phyloP scores from a whole-genome alignment of 2,329 filamentous ascomycete species.

The Ascochyta clinopodiicola region DNA sequence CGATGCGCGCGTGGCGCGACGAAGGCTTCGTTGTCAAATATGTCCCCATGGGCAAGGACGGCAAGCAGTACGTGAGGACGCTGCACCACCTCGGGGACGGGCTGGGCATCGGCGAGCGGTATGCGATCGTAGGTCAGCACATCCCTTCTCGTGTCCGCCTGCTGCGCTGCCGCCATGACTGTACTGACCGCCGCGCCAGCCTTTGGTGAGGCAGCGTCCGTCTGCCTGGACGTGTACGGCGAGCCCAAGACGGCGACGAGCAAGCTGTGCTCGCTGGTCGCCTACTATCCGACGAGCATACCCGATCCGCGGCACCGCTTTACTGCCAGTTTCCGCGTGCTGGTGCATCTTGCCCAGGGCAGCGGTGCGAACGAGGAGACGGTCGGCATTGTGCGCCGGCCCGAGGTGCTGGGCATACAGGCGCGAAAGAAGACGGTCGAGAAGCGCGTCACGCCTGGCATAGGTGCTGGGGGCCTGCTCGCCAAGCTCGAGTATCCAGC shows the following conservation, averaged over 20 bases:
- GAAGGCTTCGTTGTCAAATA: constrained; percentile 68
- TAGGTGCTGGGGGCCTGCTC: constrained; percentile 56
- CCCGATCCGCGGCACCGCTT: constrained; percentile 58
- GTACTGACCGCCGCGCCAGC: constrained; percentile 51
- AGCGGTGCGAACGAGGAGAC: constrained; percentile 45
- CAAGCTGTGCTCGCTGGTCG: constrained; percentile 65
- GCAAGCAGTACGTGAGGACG: constrained; percentile 54
- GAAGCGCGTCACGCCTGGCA: constrained; percentile 58
- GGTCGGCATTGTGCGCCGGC: constrained; percentile 57
- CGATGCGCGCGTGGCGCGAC: constrained; percentile 61
- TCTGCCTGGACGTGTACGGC: constrained; percentile 64
- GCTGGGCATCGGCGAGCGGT: constrained; percentile 65
- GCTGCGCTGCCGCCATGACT: background rate
- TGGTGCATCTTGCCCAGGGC: constrained; percentile 63
- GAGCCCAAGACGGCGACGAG: constrained; percentile 58
- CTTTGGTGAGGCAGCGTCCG: constrained; percentile 66
- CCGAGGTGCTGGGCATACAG: constrained; percentile 61
- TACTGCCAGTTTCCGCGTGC: constrained; percentile 54
- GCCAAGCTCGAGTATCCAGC: constrained; percentile 53
- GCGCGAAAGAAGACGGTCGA: constrained; percentile 57
- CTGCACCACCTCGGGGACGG: constrained; percentile 61
- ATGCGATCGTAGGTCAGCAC: constrained; percentile 65
- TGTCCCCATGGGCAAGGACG: constrained; percentile 59
- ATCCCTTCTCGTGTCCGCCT: constrained; percentile 24
- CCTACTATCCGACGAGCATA: constrained; percentile 68